phyloP scores from a whole-genome alignment of 768 basidiomycete genomes.

The Auricularia sp. region DNA sequence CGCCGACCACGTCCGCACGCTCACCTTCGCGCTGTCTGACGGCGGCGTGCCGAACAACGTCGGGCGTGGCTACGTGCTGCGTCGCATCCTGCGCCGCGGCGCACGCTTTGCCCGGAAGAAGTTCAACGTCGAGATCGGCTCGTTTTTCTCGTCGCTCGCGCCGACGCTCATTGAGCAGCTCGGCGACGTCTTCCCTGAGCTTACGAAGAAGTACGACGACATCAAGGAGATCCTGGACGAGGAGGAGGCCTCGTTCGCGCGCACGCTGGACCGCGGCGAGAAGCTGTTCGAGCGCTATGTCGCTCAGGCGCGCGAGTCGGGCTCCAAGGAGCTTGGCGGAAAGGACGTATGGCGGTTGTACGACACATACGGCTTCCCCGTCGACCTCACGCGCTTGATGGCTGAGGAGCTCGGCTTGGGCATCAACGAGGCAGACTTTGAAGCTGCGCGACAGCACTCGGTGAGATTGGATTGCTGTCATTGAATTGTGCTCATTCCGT shows the following conservation, averaged over 20 bases:
- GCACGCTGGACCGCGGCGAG: slow-evolving; percentile 96
- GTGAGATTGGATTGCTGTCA: neutral
- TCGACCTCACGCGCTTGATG: slow-evolving; percentile 93
- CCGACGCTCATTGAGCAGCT: slow-evolving; percentile 85
- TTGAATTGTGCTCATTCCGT: neutral
- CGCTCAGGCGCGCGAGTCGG: slow-evolving; percentile 48
- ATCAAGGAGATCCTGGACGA: slow-evolving; percentile 94
- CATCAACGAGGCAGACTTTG: slow-evolving; percentile 83
- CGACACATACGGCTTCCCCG: slow-evolving; percentile 97
- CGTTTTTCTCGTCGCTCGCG: slow-evolving; percentile 87
- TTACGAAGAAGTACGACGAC: slow-evolving; percentile 68
- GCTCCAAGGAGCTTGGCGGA: slow-evolving; percentile 61
- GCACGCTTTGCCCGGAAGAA: slow-evolving; percentile 95
- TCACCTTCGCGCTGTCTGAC: slow-evolving; percentile 92
- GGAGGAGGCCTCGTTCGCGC: slow-evolving; percentile 94
- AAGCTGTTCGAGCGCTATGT: slow-evolving; percentile 89
- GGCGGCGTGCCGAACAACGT: slow-evolving; percentile 95
- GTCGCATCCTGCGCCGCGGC: slow-evolving; percentile 86
- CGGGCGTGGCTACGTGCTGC: slow-evolving; percentile 92
- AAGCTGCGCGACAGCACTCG: slow-evolving; percentile 74
- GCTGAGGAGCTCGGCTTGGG: slow-evolving; percentile 82
- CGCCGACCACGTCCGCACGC: slow-evolving; percentile 90
- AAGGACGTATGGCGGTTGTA: slow-evolving; percentile 96
- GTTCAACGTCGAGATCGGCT: slow-evolving; percentile 82
- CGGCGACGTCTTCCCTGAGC: slow-evolving; percentile 86